Evolutionary conservation across 2,329 filamentous ascomycete genomes (phyloP), one percentile per base, ranked within the genome.

Genomic region (Fusarium udum): DNA sequence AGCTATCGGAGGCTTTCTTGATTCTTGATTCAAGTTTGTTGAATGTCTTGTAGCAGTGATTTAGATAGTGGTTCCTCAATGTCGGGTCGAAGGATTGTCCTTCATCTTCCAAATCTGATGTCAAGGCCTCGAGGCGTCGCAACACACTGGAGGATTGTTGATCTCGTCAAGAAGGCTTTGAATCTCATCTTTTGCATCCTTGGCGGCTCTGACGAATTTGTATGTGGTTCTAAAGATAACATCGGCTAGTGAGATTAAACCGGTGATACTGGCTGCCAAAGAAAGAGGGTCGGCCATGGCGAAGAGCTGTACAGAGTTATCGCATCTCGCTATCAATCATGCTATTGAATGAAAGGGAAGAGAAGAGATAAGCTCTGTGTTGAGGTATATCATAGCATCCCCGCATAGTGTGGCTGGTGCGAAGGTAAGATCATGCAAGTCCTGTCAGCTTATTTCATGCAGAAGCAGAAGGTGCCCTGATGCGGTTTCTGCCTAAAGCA

Each of bases 251-350:
- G 64, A 58, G 15, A 64, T 43, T 0, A 71, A 7, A 0, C 64
- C 67, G 3, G 67, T 59, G 4, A 68, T 52, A 22, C 67, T 64
- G 2, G 58, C 64, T 7, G 67, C 42, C 5, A 68, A 20, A 14
- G 67, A 71, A 4, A 64, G 59, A 4, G 64, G 69, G 14, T 71
- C 67, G 0, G 55, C 53, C 67, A 71, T 67, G 22, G 20, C n/a
- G 24, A 12, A 7, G 3, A 2, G 2, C 15, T 34, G 31, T 16
- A 13, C 4, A 37, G 16, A 26, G 16, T 20, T 22, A 58, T 58
- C 0, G 6, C 3, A 16, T 28, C 13, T 13, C 40, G 2, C n/a
- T 24, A 13, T 3, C 11, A 7, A 9, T n/a, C 10, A 49, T 16
- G 4, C 1, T 49, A 8, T 32, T n/a, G 7, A 22, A 6, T 4